Percentiles rank a stretch among this genome's conserved stretches.
Conservation (phyloP, 2,329 filamentous ascomycete species). For the Phoma sp. region DNA sequence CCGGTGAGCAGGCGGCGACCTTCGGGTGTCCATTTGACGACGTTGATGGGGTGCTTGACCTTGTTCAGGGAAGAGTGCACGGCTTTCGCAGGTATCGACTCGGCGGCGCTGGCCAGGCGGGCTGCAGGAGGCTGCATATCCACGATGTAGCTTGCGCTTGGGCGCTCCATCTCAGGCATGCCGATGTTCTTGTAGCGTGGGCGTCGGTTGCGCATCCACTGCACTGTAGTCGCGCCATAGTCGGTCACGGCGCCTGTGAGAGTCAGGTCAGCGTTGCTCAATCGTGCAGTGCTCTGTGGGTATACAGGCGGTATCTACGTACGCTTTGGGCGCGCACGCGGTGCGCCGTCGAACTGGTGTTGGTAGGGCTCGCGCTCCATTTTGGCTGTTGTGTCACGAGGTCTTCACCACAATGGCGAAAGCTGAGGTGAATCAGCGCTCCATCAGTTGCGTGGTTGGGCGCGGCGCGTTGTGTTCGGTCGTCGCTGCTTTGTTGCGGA, state of each 20-base stretch:
- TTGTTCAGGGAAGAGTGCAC: slow-evolving; percentile 98
- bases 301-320: slow-evolving; percentile 6
- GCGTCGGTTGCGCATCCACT: slow-evolving; percentile 86
- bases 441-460: slow-evolving; percentile 2
- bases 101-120: slow-evolving; percentile 73
- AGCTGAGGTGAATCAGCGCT: neutral
- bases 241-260: slow-evolving; percentile 84
- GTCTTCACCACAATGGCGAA: slow-evolving; percentile 2
- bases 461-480: neutral
- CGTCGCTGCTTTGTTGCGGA: neutral
- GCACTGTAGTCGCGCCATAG: slow-evolving; percentile 86
- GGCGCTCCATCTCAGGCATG: slow-evolving; percentile 78
- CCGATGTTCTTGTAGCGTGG: slow-evolving; percentile 76
- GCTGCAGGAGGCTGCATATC: slow-evolving; percentile 90
- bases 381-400: slow-evolving; percentile 2
- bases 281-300: neutral
- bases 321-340: slow-evolving; percentile 46
- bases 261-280: neutral
- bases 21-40: slow-evolving; percentile 97
- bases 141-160: slow-evolving; percentile 86
- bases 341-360: slow-evolving; percentile 41
- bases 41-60: slow-evolving; percentile 95
- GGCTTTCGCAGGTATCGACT: slow-evolving; percentile 92
- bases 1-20: slow-evolving; percentile 89
- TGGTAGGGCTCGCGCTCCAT: slow-evolving; percentile 49